Evolutionary conservation across 78 protist genomes (phyloP), one percentile per base, ranked within the genome.

Genomic region (Anaeramoeba flamelloides): DNA sequence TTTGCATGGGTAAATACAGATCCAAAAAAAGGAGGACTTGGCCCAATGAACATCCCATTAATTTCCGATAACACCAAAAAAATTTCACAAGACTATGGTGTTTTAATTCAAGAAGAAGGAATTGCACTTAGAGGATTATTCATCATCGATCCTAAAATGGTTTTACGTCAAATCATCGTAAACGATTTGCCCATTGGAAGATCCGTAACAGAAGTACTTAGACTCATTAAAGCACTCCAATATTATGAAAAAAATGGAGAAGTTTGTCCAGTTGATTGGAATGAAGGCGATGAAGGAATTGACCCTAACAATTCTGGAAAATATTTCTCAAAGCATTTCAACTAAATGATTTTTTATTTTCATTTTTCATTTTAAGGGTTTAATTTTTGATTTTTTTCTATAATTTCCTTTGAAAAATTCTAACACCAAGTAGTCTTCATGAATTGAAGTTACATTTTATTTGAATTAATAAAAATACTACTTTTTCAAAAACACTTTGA

Each of bases 11-110:
- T 84, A 79, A 89, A 93, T 78, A 88, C 91, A 30, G 90, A 94
- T 36, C 91, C 96, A 82, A 85, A 85, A 79, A 40, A 90, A n/a
- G 95, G 97, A 53, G 98, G 98, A 38, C 87, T 94, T 39, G 98
- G 97, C 64, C 78, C 80, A 53, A 85, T 94, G 83, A 30, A 89
- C 36, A 85, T 92, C 85, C 97, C 98, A 37, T 36, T 94, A 74
- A 30, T 94, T 17, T 74, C 94, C 0, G 98, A 94, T 76, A 40
- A 89, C 3, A 90, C 79, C 76, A 88, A 90, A 84, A 31, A n/a
- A 75, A 91, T 94, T 76, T 8, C 94, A 1, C 40, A 79, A 40
- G 88, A 87, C 83, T 94, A 94, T 39, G 96, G 95, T 64, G 93
- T 89, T 3, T 86, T 80, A 64, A 75, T 94, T 75, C 82, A 36